Evolutionary conservation across 2,329 filamentous ascomycete species (phyloP).

Genomic region (Akanthomyces dipterigenus): DNA sequence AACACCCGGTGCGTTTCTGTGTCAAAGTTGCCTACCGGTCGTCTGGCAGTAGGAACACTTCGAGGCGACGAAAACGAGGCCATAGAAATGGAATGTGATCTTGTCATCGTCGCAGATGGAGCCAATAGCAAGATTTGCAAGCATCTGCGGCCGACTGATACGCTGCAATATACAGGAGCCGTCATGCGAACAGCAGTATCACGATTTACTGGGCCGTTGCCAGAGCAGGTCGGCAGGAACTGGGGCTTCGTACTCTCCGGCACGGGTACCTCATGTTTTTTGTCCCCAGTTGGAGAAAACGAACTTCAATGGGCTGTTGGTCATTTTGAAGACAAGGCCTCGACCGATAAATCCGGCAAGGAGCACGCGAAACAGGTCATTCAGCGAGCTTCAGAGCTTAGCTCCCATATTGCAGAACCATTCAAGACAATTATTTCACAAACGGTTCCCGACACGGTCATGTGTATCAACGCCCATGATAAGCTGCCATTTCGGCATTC

Average conservation of each 20-base stretch:
- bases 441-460: slow-evolving; percentile 31
- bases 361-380: slow-evolving; percentile 24
- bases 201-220: slow-evolving; percentile 27
- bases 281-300: slow-evolving; percentile 35
- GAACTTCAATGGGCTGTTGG: slow-evolving; percentile 38
- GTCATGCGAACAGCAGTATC: slow-evolving; percentile 32
- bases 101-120: slow-evolving; percentile 40
- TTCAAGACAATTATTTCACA: slow-evolving; percentile 32
- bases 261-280: slow-evolving; percentile 35
- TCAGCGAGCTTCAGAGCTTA: slow-evolving; percentile 24
- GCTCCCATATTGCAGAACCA: slow-evolving; percentile 29
- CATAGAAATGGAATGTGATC: slow-evolving; percentile 27
- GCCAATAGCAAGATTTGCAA: slow-evolving; percentile 34
- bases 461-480: slow-evolving; percentile 35
- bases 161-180: slow-evolving; percentile 32
- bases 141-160: slow-evolving; percentile 31
- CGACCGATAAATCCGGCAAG: slow-evolving; percentile 13
- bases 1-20: slow-evolving; percentile 20
- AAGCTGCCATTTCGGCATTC: slow-evolving; percentile 37
- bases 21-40: slow-evolving; percentile 17
- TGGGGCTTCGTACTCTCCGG: slow-evolving; percentile 36
- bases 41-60: slow-evolving; percentile 18
- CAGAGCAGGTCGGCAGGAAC: slow-evolving; percentile 26
- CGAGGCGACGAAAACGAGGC: neutral
- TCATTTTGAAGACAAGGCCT: slow-evolving; percentile 20